These are phyloP conservation scores for Prunus kanzakura DNA, from an alignment of 306 rosid species.

Conservation along the genomic window DNA sequence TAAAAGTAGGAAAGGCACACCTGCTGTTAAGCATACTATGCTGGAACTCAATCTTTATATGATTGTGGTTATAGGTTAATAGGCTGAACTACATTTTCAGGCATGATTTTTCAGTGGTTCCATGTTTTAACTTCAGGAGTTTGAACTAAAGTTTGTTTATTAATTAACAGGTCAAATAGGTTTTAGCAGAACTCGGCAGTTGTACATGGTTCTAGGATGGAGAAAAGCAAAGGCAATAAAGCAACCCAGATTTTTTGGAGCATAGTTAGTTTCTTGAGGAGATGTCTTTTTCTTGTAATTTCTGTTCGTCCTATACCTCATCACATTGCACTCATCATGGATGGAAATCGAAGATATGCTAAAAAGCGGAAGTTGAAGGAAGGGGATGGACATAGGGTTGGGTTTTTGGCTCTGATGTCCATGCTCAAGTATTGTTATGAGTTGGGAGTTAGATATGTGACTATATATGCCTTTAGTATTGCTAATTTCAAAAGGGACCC, in stretches of 20 bases:
- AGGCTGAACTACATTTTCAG: not conserved
- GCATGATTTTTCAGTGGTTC: not conserved
- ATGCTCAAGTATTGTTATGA: conserved; percentile 38
- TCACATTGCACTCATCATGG: conserved; percentile 45
- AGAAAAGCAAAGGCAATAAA: not conserved
- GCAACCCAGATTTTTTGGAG: conserved; percentile 14
- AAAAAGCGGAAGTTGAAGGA: conserved; percentile 22
- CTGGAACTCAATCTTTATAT: too few relatives aligned
- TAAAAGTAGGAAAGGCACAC: not conserved
- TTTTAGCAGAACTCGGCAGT: conserved; percentile 2
- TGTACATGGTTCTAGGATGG: conserved; percentile 4
- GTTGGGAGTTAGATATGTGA: conserved; percentile 38
- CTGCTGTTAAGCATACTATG: too few relatives aligned
- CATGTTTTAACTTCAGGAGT: not conserved
- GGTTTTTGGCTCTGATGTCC: conserved; percentile 27
- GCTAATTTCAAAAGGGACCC: conserved; percentile 31
- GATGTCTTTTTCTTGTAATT: conserved; percentile 20
- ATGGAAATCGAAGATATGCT: conserved; percentile 38
- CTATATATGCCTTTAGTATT: conserved; percentile 40
- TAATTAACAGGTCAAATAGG: not conserved
- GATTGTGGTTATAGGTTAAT: not conserved
- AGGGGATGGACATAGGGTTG: conserved; percentile 30
- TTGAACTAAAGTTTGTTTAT: not conserved
- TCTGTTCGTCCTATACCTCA: conserved; percentile 33
- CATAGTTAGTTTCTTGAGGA: conserved; percentile 25